Percentiles rank a stretch among this genome's conserved stretches.
phyloP scores from a whole-genome alignment of 768 basidiomycete species.

The Russula vinacea region DNA sequence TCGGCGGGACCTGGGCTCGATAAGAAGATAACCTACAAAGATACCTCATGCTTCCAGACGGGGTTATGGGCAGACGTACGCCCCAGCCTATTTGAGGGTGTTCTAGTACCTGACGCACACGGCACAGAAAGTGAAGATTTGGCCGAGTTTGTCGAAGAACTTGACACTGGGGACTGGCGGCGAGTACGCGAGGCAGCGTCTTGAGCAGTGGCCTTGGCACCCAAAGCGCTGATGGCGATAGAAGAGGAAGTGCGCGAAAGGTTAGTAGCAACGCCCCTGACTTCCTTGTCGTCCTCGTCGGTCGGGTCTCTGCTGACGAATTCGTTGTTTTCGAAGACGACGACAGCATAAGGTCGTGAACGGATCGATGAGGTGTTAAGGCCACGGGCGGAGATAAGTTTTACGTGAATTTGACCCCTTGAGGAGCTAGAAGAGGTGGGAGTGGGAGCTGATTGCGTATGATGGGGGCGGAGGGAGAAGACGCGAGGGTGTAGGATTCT shows the following conservation, averaged over 20 bases:
- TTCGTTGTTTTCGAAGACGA: constrained; percentile 98
- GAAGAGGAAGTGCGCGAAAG: constrained; percentile 57
- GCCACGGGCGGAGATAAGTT: constrained; percentile 86
- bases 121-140: constrained; percentile 29
- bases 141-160: constrained; percentile 26
- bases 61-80: constrained; percentile 79
- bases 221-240: constrained; percentile 63
- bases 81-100: constrained; percentile 42
- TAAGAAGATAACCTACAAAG: constrained; percentile 67
- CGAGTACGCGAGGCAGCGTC: constrained; percentile 22
- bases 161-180: constrained; percentile 20
- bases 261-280: constrained; percentile 70
- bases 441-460: constrained; percentile 35
- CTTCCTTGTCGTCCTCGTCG: constrained; percentile 81
- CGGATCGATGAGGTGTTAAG: constrained; percentile 66
- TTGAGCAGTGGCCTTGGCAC: constrained; percentile 47
- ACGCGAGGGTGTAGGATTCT: not conserved
- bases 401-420: constrained; percentile 87
- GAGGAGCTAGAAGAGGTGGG: constrained; percentile 38
- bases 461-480: constrained; percentile 38
- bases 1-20: constrained; percentile 5
- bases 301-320: constrained; percentile 91
- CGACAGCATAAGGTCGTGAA: constrained; percentile 88
- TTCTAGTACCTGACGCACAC: constrained; percentile 32
- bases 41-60: constrained; percentile 98